Percentiles rank a stretch among this genome's conserved stretches.
Conservation (phyloP, 768 basidiomycete species). For the Saitozyma sp. region DNA sequence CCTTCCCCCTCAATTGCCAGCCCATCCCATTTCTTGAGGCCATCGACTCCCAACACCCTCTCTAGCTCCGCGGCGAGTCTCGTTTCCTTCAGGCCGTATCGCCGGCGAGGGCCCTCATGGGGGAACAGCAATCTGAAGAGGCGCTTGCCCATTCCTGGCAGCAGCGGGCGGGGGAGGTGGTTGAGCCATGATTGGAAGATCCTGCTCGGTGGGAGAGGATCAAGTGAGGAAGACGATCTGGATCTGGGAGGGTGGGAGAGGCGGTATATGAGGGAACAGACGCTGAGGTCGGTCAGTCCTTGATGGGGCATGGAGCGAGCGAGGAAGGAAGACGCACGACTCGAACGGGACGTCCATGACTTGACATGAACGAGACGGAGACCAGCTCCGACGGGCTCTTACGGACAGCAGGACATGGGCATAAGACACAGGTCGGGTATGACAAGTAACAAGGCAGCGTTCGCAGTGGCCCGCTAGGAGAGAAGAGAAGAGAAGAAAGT, state of each 20-base stretch:
- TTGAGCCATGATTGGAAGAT: conserved; percentile 45
- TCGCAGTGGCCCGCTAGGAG: no score
- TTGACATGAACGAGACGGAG: no score
- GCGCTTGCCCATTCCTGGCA: conserved; percentile 60
- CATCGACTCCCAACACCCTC: conserved; percentile 36
- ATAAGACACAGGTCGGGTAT: no score
- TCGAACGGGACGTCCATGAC: conserved; percentile 36
- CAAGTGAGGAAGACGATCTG: not conserved
- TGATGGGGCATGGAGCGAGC: not conserved
- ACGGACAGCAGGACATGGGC: no score
- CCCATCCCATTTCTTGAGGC: conserved; percentile 45
- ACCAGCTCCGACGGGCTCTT: no score
- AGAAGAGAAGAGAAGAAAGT: no score
- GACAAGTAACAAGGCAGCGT: no score
- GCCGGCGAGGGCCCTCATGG: conserved; percentile 69
- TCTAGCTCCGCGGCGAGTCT: conserved; percentile 60
- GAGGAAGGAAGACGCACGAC: conserved; percentile 16
- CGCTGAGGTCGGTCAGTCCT: conserved; percentile 15
- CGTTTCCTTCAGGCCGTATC: conserved; percentile 72
- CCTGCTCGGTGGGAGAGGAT: conserved; percentile 3
- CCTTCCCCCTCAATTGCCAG: conserved; percentile 52
- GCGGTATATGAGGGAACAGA: conserved; percentile 30
- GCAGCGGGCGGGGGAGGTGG: conserved; percentile 54
- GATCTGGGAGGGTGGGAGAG: conserved; percentile 32
- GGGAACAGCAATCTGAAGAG: conserved; percentile 81